These are phyloP conservation scores for Daldinia loculata DNA, from an alignment of 495 filamentous ascomycete species.

Conservation along the genomic window DNA sequence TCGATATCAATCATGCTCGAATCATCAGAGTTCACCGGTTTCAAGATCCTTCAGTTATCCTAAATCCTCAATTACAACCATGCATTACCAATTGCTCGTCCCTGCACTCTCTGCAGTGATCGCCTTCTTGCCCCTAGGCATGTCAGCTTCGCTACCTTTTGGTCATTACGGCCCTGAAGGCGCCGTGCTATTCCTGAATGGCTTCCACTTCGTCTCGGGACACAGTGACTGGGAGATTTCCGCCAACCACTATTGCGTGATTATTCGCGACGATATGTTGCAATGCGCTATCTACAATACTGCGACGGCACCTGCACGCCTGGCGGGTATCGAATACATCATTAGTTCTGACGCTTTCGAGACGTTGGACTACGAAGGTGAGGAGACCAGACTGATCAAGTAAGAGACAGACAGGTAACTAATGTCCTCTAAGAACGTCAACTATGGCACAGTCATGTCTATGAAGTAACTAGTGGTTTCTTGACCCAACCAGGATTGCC, in stretches of 20 bases:
- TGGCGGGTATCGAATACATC: conserved; percentile 45
- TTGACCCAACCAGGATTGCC: conserved; percentile 49
- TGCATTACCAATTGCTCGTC: conserved; percentile 20
- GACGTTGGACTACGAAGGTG: conserved; percentile 43
- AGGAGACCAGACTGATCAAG: background rate
- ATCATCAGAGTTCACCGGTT: background rate
- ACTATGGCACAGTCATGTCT: conserved; percentile 53
- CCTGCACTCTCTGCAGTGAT: conserved; percentile 15
- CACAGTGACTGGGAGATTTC: conserved; percentile 45
- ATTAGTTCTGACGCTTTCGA: conserved; percentile 40
- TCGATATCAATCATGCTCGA: background rate
- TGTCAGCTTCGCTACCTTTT: conserved; percentile 39
- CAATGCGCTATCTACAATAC: conserved; percentile 46
- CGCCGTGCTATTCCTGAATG: conserved; percentile 49
- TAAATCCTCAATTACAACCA: conserved; percentile 2
- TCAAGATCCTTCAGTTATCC: conserved; percentile 4
- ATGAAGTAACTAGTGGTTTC: conserved; percentile 52
- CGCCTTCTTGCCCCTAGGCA: conserved; percentile 18
- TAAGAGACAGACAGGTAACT: background rate
- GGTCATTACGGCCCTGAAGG: conserved; percentile 43
- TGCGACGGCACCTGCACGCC: conserved; percentile 38
- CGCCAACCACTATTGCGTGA: conserved; percentile 52
- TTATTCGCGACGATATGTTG: conserved; percentile 42
- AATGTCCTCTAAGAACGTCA: conserved; percentile 36
- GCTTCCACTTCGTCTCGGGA: conserved; percentile 53